Evolutionary conservation across 2,329 filamentous ascomycete genomes (phyloP).

Genomic region (Xylaria digitata): DNA sequence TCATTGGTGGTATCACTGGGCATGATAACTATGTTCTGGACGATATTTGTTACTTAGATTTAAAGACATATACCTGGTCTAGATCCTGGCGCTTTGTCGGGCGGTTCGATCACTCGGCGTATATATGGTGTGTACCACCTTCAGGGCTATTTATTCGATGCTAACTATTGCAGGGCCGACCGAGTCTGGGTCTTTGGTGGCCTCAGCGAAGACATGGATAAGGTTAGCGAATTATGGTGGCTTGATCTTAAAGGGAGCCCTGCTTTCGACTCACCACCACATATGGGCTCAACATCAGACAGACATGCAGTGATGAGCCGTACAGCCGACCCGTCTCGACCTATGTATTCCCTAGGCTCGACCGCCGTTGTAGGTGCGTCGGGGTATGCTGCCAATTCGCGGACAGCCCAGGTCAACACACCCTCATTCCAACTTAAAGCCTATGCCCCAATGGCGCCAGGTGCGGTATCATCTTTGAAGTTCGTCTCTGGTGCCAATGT

Average conservation of each 20-base stretch:
- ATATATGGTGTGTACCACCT: conserved; percentile 73
- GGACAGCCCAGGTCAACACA: conserved; percentile 73
- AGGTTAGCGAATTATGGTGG: conserved; percentile 97
- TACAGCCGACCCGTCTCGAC: conserved; percentile 62
- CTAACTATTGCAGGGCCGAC: conserved; percentile 65
- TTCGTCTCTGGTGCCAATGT: conserved; percentile 89
- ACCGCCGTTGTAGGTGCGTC: conserved; percentile 67
- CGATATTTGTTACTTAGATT: conserved; percentile 94
- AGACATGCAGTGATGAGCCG: conserved; percentile 57
- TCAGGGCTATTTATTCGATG: conserved; percentile 2
- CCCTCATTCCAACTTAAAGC: conserved; percentile 73
- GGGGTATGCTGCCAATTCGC: conserved; percentile 75
- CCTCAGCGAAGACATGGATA: conserved; percentile 95
- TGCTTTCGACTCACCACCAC: conserved; percentile 79
- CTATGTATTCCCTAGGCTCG: conserved; percentile 62
- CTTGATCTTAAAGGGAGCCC: conserved; percentile 91
- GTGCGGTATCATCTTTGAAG: conserved; percentile 87
- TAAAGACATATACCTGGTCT: conserved; percentile 98
- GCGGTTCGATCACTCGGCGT: conserved; percentile 93
- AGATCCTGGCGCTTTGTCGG: conserved; percentile 94
- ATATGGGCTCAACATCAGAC: conserved; percentile 61
- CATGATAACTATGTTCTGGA: conserved; percentile 92
- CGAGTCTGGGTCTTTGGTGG: conserved; percentile 97
- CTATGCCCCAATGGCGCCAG: conserved; percentile 87
- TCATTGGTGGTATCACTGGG: conserved; percentile 94